These are phyloP conservation scores for Sporothrix brasiliensis DNA, from an alignment of 2,329 filamentous ascomycete species.

Conservation along the genomic window DNA sequence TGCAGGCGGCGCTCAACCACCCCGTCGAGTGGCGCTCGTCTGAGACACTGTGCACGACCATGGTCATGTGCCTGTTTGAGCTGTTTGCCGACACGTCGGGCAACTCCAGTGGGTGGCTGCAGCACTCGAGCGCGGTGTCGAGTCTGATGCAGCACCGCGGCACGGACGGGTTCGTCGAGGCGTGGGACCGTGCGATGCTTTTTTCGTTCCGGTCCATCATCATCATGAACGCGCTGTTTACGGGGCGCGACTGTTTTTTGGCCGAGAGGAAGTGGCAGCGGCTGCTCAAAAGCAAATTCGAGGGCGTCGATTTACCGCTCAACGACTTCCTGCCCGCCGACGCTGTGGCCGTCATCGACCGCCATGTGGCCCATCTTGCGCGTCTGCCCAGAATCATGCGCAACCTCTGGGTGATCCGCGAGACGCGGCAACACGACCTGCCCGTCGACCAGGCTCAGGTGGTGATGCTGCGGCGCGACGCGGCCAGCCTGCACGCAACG, in stretches of 20 bases:
- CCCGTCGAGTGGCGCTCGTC: conserved; percentile 45
- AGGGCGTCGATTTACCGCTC: conserved; percentile 22
- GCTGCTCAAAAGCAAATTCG: conserved; percentile 38
- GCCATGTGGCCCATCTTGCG: conserved; percentile 44
- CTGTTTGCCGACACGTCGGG: conserved; percentile 48
- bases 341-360: conserved; percentile 41
- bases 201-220: conserved; percentile 46
- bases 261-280: conserved; percentile 45
- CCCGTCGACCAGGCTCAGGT: conserved; percentile 41
- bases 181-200: conserved; percentile 47
- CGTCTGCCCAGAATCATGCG: conserved; percentile 44
- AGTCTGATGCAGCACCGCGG: conserved; percentile 48
- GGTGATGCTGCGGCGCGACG: conserved; percentile 40
- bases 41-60: conserved; percentile 49
- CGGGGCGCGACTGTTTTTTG: conserved; percentile 45
- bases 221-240: conserved; percentile 48
- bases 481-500: conserved; percentile 40
- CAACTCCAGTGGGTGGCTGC: conserved; percentile 45
- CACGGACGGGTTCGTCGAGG: conserved; percentile 42
- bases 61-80: conserved; percentile 49
- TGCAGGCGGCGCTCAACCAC: conserved; percentile 46
- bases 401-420: conserved; percentile 42
- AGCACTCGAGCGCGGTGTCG: conserved; percentile 47
- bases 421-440: conserved; percentile 40
- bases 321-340: not conserved